Conservation (phyloP, 306 rosid genomes). For the Medicago ruthenica region DNA sequence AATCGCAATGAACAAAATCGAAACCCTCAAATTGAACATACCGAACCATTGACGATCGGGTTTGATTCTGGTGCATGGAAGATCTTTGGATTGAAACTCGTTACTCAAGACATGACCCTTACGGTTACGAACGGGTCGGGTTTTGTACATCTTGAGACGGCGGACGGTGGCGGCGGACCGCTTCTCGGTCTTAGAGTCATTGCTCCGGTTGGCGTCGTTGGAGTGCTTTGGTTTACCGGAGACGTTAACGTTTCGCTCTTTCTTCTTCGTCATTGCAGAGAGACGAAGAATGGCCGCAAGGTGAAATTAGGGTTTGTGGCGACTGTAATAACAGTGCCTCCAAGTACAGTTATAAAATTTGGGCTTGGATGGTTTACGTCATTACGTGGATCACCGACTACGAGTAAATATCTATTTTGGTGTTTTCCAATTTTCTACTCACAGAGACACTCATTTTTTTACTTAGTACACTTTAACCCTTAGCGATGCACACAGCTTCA, state of each 20-base stretch:
- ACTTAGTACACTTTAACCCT: too few relatives aligned
- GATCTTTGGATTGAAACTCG: slow-evolving; percentile 73
- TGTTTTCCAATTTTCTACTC: too few relatives aligned
- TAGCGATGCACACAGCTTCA: too few relatives aligned
- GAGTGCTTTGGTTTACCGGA: slow-evolving; percentile 96
- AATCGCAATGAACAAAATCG: background rate
- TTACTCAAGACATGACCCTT: slow-evolving; percentile 64
- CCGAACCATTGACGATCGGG: slow-evolving; percentile 96
- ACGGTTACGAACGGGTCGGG: slow-evolving; percentile 69
- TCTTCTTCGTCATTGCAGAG: slow-evolving; percentile 74
- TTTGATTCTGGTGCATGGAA: slow-evolving; percentile 81
- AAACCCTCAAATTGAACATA: slow-evolving; percentile 21
- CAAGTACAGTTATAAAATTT: background rate
- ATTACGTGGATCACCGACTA: too few relatives aligned
- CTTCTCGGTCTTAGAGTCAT: slow-evolving; percentile 50
- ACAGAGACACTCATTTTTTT: too few relatives aligned
- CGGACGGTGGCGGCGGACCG: slow-evolving; percentile 91
- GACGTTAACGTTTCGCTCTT: slow-evolving; percentile 66
- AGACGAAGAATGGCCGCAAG: background rate
- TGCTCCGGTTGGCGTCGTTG: slow-evolving; percentile 73
- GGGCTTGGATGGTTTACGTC: too few relatives aligned
- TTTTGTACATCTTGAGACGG: slow-evolving; percentile 88
- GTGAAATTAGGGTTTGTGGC: background rate
- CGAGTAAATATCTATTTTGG: too few relatives aligned
- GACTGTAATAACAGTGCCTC: background rate